Evolutionary conservation across 2,329 filamentous ascomycete genomes (phyloP), one percentile per base, ranked within the genome.

Genomic region (Harringtonia lauricola): DNA sequence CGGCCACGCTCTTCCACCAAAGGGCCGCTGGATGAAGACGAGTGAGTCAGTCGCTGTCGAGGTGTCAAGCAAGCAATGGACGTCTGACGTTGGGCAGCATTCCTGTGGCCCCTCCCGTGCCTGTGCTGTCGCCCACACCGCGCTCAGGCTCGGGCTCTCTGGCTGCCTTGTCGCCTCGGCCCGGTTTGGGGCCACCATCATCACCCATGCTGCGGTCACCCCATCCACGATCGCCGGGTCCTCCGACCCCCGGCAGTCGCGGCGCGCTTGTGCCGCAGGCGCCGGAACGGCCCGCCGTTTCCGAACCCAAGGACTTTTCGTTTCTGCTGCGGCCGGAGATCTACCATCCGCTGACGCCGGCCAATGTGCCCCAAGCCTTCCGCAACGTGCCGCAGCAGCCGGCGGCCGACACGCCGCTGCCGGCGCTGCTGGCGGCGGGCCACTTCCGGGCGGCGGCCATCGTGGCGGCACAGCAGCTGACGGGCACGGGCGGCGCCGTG

Each of bases 361-460:
- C 78, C 36, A 69, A 72, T 49, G 62, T 80, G 13, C 76, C 79
- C 0, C 55, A 67, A 0, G 64, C 86, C 3, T 90, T 95, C 59
- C 78, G 85, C 48, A 75, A 76, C 50, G 75, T 85, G 0, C 61
- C 77, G 18, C 70, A 80, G 48, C 76, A 81, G 50, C 81, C 86
- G 1, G 59, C 69, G 1, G 65, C 77, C 0, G 71, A 76, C 24
- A 77, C 83, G 1, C 68, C 84, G 0, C 72, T 95, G 26, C 66
- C 77, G 17, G 70, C 73, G 2, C 76, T 95, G 3, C 66, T 95
- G 8, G 64, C 73, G 1, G 64, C 70, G 2, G 86, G 88, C 40
- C 83, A 92, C 59, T 95, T 90, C 63, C 78, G 89, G 47, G 76
- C 80, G 15, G 86, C 86, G 8, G 87, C 87, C 47, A 77, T 81